Conservation (phyloP, 1,284 basidiomycete genomes). For the Schizophyllum commune region DNA sequence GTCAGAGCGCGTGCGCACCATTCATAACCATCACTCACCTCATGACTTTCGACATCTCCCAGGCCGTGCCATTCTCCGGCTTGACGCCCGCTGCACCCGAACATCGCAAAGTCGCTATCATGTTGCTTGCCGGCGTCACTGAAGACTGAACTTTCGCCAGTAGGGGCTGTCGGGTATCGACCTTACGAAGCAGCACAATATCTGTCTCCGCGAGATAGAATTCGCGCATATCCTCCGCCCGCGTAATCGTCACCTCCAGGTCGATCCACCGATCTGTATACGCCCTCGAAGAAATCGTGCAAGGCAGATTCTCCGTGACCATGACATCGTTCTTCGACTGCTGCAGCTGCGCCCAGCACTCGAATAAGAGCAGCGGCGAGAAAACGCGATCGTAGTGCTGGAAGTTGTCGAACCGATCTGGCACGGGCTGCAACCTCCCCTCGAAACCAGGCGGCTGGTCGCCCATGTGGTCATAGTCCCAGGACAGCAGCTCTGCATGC, state of each 20-base stretch:
- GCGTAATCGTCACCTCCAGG: conserved; percentile 52
- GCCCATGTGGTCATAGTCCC: conserved; percentile 75
- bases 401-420: conserved; percentile 59
- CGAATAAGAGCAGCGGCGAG: conserved; percentile 83
- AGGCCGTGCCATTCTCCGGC: conserved; percentile 54
- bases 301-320: conserved; percentile 34
- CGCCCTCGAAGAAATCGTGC: conserved; percentile 54
- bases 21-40: too few relatives aligned
- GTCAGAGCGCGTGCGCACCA: too few relatives aligned
- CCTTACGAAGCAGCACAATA: conserved; percentile 62
- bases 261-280: conserved; percentile 70
- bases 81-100: conserved; percentile 27
- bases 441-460: conserved; percentile 46
- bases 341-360: conserved; percentile 87
- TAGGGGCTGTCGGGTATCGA: conserved; percentile 38
- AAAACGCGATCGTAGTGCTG: conserved; percentile 72
- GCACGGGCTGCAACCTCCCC: conserved; percentile 38
- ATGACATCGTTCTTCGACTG: conserved; percentile 61
- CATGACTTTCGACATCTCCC: conserved; percentile 77
- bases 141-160: conserved; percentile 82
- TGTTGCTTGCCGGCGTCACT: conserved; percentile 41
- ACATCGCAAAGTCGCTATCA: conserved; percentile 44
- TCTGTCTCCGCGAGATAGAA: conserved; percentile 79
- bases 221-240: conserved; percentile 51
- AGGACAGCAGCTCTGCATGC: conserved; percentile 77